A percentile compares a stretch with the other conserved stretches of the same genome.
Evolutionary conservation across 306 rosid species (phyloP).

Genomic region (Leucaena leucocephala): DNA sequence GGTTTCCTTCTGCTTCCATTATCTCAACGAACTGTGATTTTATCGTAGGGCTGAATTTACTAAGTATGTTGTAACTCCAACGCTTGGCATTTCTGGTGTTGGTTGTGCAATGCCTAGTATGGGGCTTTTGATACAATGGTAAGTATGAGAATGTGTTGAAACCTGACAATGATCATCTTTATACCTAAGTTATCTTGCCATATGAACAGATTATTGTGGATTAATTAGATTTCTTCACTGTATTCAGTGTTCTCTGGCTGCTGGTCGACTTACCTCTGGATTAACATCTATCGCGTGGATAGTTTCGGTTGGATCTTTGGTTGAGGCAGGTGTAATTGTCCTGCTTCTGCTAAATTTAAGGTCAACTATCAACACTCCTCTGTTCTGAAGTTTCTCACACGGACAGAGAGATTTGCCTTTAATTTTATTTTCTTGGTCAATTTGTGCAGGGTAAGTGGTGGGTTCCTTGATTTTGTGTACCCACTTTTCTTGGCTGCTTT

Average conservation of each 20-base stretch:
- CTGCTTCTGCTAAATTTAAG: conserved; percentile 65
- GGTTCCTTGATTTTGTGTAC: conserved; percentile 58
- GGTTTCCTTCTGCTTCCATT: conserved; percentile 13
- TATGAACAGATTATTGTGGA: too few relatives aligned
- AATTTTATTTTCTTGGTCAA: conserved; percentile 1
- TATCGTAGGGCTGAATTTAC: conserved; percentile 81
- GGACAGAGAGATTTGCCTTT: background rate
- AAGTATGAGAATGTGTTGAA: conserved; percentile 55
- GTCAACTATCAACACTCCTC: conserved; percentile 33
- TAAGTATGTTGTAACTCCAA: conserved; percentile 75
- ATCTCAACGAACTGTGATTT: conserved; percentile 25
- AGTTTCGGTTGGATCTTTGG: conserved; percentile 67
- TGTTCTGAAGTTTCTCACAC: conserved; percentile 4
- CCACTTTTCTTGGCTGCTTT: conserved; percentile 77
- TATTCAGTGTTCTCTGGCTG: conserved; percentile 73
- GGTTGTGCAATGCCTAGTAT: conserved; percentile 91
- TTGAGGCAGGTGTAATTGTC: conserved; percentile 61
- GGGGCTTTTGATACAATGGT: conserved; percentile 94
- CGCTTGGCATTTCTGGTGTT: conserved; percentile 89
- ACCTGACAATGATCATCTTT: too few relatives aligned
- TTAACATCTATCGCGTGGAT: conserved; percentile 75
- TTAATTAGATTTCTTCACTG: conserved; percentile 22
- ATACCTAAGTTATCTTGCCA: too few relatives aligned
- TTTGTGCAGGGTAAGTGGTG: conserved; percentile 56
- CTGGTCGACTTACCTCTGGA: conserved; percentile 95